Evolutionary conservation across 2,329 filamentous ascomycete genomes (phyloP).

Genomic region (Hypoxylon sp.): DNA sequence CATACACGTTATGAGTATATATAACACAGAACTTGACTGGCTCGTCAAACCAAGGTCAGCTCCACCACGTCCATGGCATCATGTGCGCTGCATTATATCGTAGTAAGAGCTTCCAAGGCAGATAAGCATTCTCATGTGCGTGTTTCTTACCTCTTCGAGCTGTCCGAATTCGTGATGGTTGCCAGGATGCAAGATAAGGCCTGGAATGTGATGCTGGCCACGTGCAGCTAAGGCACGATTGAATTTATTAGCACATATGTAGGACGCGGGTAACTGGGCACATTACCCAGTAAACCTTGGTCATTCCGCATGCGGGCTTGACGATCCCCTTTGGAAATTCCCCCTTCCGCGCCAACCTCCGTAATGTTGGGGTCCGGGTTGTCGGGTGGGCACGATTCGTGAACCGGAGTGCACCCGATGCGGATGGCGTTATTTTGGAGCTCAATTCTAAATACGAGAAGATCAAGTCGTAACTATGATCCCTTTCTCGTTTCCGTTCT

Average conservation of each 20-base stretch:
- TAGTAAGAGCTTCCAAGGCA: slow-evolving; percentile 33
- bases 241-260: slow-evolving; percentile 34
- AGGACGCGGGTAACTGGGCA: slow-evolving; percentile 21
- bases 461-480: slow-evolving; percentile 7
- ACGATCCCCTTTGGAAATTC: slow-evolving; percentile 37
- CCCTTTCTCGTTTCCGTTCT: slow-evolving; percentile 6
- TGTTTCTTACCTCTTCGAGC: slow-evolving; percentile 40
- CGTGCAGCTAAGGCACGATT: slow-evolving; percentile 41
- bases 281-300: slow-evolving; percentile 30
- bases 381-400: slow-evolving; percentile 11
- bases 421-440: slow-evolving; percentile 15
- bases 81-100: slow-evolving; percentile 46
- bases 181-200: slow-evolving; percentile 45
- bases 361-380: slow-evolving; percentile 21
- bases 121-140: slow-evolving; percentile 42
- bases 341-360: slow-evolving; percentile 36
- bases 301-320: slow-evolving; percentile 44
- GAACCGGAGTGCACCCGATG: slow-evolving; percentile 12
- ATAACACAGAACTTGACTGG: background rate
- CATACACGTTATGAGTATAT: background rate
- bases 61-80: slow-evolving; percentile 44
- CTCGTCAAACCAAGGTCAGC: slow-evolving; percentile 15
- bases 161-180: slow-evolving; percentile 49
- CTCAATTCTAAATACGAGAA: background rate
- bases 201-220: slow-evolving; percentile 45